Evolutionary conservation across 768 basidiomycete genomes (phyloP).

Genomic region (Rhizopogon sp.): DNA sequence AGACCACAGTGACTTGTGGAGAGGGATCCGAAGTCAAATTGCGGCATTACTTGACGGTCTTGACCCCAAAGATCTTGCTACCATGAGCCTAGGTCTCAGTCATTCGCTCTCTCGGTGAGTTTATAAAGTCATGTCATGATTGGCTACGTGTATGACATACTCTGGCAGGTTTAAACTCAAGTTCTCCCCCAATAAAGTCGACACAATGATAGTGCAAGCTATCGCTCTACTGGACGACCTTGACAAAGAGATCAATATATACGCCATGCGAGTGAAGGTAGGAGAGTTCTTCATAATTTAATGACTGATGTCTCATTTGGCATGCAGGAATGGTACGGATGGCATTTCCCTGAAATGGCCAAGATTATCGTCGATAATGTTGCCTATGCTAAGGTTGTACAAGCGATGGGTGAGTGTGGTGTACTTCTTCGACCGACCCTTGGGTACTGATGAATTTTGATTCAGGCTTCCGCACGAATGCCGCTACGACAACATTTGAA

Average conservation of each 20-base stretch:
- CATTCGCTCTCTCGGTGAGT: slow-evolving; percentile 90
- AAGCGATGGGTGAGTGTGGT: slow-evolving; percentile 70
- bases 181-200: slow-evolving; percentile 99
- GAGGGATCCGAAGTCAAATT: slow-evolving; percentile 90
- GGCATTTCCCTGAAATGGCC: slow-evolving; percentile 99
- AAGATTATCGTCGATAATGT: slow-evolving; percentile 98
- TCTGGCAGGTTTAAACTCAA: slow-evolving; percentile 88
- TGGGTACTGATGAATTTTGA: not conserved
- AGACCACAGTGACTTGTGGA: slow-evolving; percentile 80
- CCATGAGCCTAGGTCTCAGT: slow-evolving; percentile 96
- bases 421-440: not conserved
- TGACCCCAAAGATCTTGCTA: slow-evolving; percentile 90
- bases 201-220: slow-evolving; percentile 99
- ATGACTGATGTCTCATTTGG: not conserved
- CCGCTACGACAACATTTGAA: slow-evolving; percentile 79
- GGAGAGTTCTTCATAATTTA: slow-evolving; percentile 9
- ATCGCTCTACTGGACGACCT: slow-evolving; percentile 96
- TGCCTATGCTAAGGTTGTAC: slow-evolving; percentile 93
- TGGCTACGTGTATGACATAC: slow-evolving; percentile 3
- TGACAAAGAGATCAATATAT: slow-evolving; percentile 99
- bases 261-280: slow-evolving; percentile 98
- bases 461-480: slow-evolving; percentile 92
- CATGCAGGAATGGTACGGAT: slow-evolving; percentile 97
- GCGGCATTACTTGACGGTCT: slow-evolving; percentile 83
- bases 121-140: not conserved